A percentile compares a stretch with the other conserved stretches of the same genome.
These are phyloP conservation scores for Fraxinus velutina DNA, from an alignment of 305 asterid genomes.

Conservation along the genomic window DNA sequence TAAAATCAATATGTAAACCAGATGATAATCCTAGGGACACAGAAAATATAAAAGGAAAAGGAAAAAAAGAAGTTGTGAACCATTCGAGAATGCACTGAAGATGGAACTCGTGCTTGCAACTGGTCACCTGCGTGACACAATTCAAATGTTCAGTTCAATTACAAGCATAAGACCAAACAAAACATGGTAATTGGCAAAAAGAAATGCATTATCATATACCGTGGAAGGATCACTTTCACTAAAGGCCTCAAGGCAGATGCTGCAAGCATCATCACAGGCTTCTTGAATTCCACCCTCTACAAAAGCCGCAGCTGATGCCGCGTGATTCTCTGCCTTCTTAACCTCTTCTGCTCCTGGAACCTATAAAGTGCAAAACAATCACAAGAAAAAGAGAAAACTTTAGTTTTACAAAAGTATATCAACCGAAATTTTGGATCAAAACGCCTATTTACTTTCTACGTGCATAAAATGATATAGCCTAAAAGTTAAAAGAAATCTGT, in stretches of 20 bases:
- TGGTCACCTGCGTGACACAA: conserved; percentile 48
- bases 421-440: neutral
- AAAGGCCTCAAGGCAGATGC: conserved; percentile 85
- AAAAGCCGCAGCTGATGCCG: conserved; percentile 77
- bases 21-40: neutral
- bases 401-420: neutral
- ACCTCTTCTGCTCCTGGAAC: conserved; percentile 49
- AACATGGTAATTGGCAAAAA: neutral
- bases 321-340: conserved; percentile 41
- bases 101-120: conserved; percentile 82
- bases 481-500: neutral
- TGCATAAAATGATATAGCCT: neutral
- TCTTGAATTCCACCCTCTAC: conserved; percentile 87
- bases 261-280: conserved; percentile 82
- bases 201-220: conserved; percentile 31
- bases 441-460: neutral
- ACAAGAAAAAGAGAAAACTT: neutral
- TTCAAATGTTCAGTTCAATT: conserved; percentile 10
- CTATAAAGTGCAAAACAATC: conserved; percentile 21
- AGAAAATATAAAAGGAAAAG: neutral
- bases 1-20: neutral
- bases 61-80: conserved; percentile 27
- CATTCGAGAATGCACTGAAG: conserved; percentile 90
- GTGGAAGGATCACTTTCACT: conserved; percentile 69
- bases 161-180: conserved; percentile 1